Evolutionary conservation across 1,284 basidiomycete species (phyloP).

Genomic region (Puccinia triticina): DNA sequence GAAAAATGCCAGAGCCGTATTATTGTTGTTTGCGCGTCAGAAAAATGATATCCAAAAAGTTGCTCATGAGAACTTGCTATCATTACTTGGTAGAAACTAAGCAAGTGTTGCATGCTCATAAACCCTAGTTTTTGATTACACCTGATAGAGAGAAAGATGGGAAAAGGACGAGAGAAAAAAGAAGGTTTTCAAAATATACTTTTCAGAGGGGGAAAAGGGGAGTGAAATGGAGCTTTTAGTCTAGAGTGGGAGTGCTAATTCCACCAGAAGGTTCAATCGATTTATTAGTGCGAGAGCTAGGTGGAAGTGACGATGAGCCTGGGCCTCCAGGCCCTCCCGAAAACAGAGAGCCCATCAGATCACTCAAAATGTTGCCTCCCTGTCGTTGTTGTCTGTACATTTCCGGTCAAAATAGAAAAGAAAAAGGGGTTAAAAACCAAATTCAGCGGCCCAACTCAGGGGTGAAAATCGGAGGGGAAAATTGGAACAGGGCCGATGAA

Average conservation of each 20-base stretch:
- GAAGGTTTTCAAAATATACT: background rate
- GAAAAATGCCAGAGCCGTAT: too few relatives aligned
- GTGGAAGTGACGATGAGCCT: slow-evolving; percentile 13
- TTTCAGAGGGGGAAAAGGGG: background rate
- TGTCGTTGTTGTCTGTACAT: slow-evolving; percentile 24
- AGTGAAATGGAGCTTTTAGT: slow-evolving; percentile 6
- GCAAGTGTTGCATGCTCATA: too few relatives aligned
- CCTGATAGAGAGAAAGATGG: background rate
- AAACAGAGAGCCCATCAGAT: slow-evolving; percentile 47
- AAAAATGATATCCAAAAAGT: too few relatives aligned
- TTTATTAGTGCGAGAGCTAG: slow-evolving; percentile 3
- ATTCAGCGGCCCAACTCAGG: background rate
- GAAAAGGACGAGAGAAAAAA: background rate
- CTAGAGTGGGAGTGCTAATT: slow-evolving; percentile 31
- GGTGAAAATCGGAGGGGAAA: background rate
- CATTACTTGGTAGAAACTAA: too few relatives aligned
- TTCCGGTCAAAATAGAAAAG: background rate
- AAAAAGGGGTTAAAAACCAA: background rate
- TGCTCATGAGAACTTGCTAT: too few relatives aligned
- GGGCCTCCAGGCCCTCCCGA: slow-evolving; percentile 16
- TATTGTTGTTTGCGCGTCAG: too few relatives aligned
- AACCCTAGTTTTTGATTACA: too few relatives aligned
- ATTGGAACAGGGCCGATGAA: background rate
- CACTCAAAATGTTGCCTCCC: slow-evolving; percentile 34
- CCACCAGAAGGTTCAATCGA: slow-evolving; percentile 35